phyloP scores from a whole-genome alignment of 345 rosid species.

The Firmiana major region DNA sequence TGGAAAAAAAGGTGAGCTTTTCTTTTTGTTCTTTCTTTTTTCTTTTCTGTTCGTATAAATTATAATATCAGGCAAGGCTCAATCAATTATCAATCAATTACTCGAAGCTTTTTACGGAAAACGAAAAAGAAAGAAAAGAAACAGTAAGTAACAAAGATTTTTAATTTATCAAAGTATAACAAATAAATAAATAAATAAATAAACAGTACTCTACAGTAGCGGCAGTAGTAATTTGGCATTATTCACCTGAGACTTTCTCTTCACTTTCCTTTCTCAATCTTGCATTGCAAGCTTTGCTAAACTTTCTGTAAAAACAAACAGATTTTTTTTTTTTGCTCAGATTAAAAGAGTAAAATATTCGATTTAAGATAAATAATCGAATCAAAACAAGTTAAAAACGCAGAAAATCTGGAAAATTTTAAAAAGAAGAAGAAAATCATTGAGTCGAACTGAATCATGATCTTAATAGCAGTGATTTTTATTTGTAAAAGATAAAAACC shows the following conservation, averaged over 20 bases:
- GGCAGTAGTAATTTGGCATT: neutral
- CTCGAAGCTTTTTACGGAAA: neutral
- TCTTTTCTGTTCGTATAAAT: neutral
- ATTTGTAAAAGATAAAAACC: neutral
- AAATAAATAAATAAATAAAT: neutral
- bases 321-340: neutral
- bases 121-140: neutral
- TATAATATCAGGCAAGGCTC: slow-evolving; percentile 6
- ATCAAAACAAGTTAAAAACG: neutral
- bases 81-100: slow-evolving; percentile 19
- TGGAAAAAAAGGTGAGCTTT: slow-evolving; percentile 32
- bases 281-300: slow-evolving; percentile 20
- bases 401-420: neutral
- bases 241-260: slow-evolving; percentile 24
- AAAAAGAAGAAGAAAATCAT: neutral
- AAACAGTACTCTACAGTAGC: neutral
- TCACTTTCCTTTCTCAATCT: slow-evolving; percentile 20
- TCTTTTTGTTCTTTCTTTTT: slow-evolving; percentile 34
- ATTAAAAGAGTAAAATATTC: neutral
- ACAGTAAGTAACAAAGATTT: neutral
- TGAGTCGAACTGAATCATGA: slow-evolving; percentile 1
- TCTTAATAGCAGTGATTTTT: neutral
- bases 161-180: neutral
- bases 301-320: slow-evolving; percentile 12
- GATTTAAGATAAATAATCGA: neutral